Evolutionary conservation across 768 basidiomycete genomes (phyloP).

Genomic region (Mycena rebaudengoi): DNA sequence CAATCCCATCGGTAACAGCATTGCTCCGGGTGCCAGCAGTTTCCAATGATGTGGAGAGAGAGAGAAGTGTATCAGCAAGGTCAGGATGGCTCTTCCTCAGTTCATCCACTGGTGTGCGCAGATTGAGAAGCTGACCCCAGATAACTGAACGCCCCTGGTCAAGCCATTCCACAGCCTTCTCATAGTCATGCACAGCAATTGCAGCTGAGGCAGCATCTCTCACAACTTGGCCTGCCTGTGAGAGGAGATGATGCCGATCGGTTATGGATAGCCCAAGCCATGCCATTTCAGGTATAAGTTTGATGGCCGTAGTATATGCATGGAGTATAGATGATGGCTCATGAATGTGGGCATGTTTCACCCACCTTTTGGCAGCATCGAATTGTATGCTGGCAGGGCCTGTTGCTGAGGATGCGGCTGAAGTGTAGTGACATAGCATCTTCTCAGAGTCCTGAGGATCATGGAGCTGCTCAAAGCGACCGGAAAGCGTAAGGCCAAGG

Average conservation of each 20-base stretch:
- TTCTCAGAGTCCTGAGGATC: neutral
- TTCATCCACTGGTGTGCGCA: slow-evolving; percentile 29
- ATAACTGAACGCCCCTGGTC: slow-evolving; percentile 28
- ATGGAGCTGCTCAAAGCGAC: slow-evolving; percentile 3
- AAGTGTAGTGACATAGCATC: neutral
- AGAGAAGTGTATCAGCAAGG: slow-evolving; percentile 25
- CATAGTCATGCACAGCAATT: neutral
- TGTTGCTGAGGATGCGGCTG: neutral
- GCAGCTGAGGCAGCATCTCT: slow-evolving; percentile 8
- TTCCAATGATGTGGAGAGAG: neutral
- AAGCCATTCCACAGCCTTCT: neutral
- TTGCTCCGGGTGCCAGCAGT: neutral
- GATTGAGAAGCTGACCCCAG: slow-evolving; percentile 29
- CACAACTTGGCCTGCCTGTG: neutral
- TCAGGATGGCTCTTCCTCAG: slow-evolving; percentile 23
- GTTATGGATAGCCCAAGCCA: neutral
- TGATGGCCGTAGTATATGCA: neutral
- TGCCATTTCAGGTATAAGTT: neutral
- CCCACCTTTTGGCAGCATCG: neutral
- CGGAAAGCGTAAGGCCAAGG: slow-evolving; percentile 24
- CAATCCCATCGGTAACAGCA: neutral
- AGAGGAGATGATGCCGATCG: neutral
- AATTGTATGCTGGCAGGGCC: neutral
- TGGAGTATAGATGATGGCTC: neutral
- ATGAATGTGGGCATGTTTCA: neutral